Conservation (phyloP, 176 grass and related monocot genomes). For the Triticum turgidum region DNA sequence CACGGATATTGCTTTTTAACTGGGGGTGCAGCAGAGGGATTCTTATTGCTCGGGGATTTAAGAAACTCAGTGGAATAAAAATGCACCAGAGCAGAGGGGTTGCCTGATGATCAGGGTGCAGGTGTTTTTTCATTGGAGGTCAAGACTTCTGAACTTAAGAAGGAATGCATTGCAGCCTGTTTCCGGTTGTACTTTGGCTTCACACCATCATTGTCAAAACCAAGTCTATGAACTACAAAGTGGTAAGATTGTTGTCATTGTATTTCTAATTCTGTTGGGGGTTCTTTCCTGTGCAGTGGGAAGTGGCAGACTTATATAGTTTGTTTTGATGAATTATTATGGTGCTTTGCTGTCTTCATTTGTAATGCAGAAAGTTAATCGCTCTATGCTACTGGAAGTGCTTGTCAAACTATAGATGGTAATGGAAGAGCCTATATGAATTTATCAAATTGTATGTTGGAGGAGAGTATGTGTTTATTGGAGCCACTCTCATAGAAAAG, state of each 20-base stretch:
- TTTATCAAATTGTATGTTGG: too few relatives aligned
- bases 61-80: too few relatives aligned
- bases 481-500: too few relatives aligned
- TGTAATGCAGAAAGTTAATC: not conserved
- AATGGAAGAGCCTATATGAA: too few relatives aligned
- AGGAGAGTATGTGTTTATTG: too few relatives aligned
- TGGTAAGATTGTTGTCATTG: not conserved
- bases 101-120: not conserved
- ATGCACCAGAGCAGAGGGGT: not conserved
- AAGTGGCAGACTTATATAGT: too few relatives aligned
- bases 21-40: not conserved
- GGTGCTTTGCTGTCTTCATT: not conserved
- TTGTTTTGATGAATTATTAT: not conserved
- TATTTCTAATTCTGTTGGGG: not conserved
- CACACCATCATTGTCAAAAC: conserved; percentile 4
- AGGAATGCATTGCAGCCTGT: not conserved
- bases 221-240: not conserved
- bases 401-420: not conserved
- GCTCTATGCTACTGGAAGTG: not conserved
- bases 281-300: too few relatives aligned
- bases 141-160: not conserved
- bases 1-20: not conserved
- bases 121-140: not conserved
- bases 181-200: not conserved
- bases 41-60: not conserved